Evolutionary conservation across 805 yeast species (phyloP).

Genomic region (Zygosaccharomyces bisporus): DNA sequence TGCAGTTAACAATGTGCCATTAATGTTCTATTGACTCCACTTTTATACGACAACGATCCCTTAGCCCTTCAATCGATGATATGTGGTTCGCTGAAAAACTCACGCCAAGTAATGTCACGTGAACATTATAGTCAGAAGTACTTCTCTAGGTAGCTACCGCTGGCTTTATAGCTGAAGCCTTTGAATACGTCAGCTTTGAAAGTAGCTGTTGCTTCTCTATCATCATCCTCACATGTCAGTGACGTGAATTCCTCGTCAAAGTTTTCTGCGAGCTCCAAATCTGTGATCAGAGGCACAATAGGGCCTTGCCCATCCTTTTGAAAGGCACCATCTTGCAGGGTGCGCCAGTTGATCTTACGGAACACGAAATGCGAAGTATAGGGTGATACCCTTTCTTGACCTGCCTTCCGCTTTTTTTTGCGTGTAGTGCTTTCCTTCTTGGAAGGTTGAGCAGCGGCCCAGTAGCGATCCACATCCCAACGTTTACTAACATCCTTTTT

Average conservation of each 20-base stretch:
- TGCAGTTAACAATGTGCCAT: background rate
- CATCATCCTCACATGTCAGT: slow-evolving; percentile 46
- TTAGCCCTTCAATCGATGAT: background rate
- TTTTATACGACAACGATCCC: background rate
- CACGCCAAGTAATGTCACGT: background rate
- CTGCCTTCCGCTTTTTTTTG: slow-evolving; percentile 29
- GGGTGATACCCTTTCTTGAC: slow-evolving; percentile 30
- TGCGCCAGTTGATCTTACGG: slow-evolving; percentile 69
- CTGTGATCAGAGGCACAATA: slow-evolving; percentile 74
- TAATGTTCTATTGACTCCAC: background rate
- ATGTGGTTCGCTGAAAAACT: background rate
- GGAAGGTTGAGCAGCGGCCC: slow-evolving; percentile 33
- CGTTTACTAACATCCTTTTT: slow-evolving; percentile 70
- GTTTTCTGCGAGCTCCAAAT: slow-evolving; percentile 80
- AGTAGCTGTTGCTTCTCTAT: slow-evolving; percentile 7
- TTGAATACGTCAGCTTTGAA: slow-evolving; percentile 30
- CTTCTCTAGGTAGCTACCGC: slow-evolving; percentile 35
- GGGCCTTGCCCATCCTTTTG: slow-evolving; percentile 57
- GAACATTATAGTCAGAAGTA: slow-evolving; percentile 25
- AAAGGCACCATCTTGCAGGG: slow-evolving; percentile 47
- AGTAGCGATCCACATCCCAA: slow-evolving; percentile 53
- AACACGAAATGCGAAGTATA: slow-evolving; percentile 69
- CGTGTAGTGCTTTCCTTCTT: slow-evolving; percentile 13
- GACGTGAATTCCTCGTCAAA: slow-evolving; percentile 77
- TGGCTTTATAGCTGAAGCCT: slow-evolving; percentile 39